phyloP scores from a whole-genome alignment of 495 filamentous ascomycete genomes.

The Aspergillus biplanus region DNA sequence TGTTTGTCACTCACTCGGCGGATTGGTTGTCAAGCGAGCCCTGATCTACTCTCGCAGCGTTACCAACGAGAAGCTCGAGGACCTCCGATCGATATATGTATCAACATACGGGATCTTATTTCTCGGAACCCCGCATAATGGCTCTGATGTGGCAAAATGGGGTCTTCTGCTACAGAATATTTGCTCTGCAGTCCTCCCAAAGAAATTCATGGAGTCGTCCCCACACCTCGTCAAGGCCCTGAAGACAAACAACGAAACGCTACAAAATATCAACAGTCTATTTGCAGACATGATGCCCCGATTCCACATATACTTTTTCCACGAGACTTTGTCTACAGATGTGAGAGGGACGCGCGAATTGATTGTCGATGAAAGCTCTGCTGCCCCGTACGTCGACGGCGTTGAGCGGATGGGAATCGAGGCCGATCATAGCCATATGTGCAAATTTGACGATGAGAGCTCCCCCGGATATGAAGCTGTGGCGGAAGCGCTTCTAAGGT shows the following conservation, averaged over 20 bases:
- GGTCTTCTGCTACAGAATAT: constrained; percentile 74
- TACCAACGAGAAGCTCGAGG: constrained; percentile 66
- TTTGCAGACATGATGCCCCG: constrained; percentile 74
- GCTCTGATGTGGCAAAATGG: constrained; percentile 77
- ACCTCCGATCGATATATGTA: constrained; percentile 77
- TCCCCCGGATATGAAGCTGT: constrained; percentile 77
- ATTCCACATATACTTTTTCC: constrained; percentile 74
- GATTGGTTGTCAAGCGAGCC: constrained; percentile 77
- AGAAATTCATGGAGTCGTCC: constrained; percentile 71
- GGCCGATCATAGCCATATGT: constrained; percentile 85
- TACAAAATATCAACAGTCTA: constrained; percentile 78
- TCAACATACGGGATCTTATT: constrained; percentile 87
- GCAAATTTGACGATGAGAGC: constrained; percentile 75
- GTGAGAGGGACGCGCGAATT: constrained; percentile 61
- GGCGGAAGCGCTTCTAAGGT: constrained; percentile 71
- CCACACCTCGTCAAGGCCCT: constrained; percentile 71
- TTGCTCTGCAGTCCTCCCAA: constrained; percentile 69
- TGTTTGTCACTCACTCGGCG: constrained; percentile 82
- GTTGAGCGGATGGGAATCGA: constrained; percentile 80
- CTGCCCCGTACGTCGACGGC: constrained; percentile 72
- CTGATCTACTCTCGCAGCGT: constrained; percentile 68
- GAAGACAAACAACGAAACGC: constrained; percentile 74
- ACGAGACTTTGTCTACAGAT: constrained; percentile 71
- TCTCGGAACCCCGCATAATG: constrained; percentile 85
- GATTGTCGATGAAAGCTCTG: constrained; percentile 77